phyloP scores from a whole-genome alignment of 768 basidiomycete species.

The Suillus subalutaceus region DNA sequence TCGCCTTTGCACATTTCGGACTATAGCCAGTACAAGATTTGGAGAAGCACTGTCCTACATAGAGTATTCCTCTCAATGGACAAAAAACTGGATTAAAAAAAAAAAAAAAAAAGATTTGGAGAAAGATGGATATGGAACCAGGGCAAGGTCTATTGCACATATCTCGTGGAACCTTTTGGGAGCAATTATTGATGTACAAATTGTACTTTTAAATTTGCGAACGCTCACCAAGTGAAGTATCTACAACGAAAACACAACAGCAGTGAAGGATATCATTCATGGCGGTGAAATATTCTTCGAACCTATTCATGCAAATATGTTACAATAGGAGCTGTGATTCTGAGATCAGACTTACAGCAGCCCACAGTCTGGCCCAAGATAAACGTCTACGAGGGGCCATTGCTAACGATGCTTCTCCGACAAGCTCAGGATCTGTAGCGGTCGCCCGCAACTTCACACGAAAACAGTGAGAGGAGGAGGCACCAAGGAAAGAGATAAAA shows the following conservation, averaged over 20 bases:
- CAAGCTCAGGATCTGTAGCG: not conserved
- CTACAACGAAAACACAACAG: not conserved
- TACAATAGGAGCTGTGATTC: not conserved
- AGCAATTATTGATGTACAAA: not conserved
- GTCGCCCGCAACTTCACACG: not conserved
- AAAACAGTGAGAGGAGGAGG: not conserved
- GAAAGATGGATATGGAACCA: not conserved
- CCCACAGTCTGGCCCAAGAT: not conserved
- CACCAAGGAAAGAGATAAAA: not conserved
- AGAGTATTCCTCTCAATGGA: too few relatives aligned
- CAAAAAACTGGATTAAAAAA: too few relatives aligned
- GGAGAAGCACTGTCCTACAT: too few relatives aligned
- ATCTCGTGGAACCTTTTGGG: not conserved
- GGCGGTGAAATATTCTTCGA: not conserved
- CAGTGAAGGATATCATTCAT: not conserved
- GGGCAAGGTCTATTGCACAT: not conserved
- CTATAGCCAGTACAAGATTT: not conserved
- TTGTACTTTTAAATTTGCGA: not conserved
- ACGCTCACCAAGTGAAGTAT: not conserved
- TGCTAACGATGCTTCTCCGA: not conserved
- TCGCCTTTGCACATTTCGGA: conserved; percentile 14
- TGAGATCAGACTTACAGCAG: not conserved
- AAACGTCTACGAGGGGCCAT: not conserved
- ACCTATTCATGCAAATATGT: not conserved
- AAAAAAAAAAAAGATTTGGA: conserved; percentile 1